phyloP scores from a whole-genome alignment of 148 eudicot genomes.

The Cornus kousa region DNA sequence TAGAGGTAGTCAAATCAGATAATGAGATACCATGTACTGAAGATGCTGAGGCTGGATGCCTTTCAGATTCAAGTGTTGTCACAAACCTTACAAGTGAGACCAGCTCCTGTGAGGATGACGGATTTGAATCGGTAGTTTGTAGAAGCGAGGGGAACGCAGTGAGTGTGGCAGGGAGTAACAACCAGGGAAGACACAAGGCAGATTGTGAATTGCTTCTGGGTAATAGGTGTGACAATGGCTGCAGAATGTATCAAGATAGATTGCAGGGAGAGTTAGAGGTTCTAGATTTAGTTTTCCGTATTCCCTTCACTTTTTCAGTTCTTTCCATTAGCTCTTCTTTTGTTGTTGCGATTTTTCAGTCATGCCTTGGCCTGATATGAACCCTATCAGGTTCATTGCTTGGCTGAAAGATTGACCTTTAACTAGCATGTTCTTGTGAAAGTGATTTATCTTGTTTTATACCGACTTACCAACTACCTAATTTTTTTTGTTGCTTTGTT shows the following conservation, averaged over 20 bases:
- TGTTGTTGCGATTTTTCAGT: background rate
- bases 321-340: background rate
- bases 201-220: slow-evolving; percentile 24
- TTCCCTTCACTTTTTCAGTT: background rate
- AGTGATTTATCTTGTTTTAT: background rate
- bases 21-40: slow-evolving; percentile 8
- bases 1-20: slow-evolving; percentile 1
- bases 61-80: slow-evolving; percentile 23
- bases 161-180: slow-evolving; percentile 8
- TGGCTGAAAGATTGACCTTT: background rate
- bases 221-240: slow-evolving; percentile 16
- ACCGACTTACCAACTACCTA: background rate
- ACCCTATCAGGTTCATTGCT: background rate
- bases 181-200: slow-evolving; percentile 18
- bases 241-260: slow-evolving; percentile 23
- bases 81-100: slow-evolving; percentile 21
- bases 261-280: slow-evolving; percentile 33
- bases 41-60: slow-evolving; percentile 4
- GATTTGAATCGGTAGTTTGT: slow-evolving; percentile 8
- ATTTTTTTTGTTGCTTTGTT: background rate
- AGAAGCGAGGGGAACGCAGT: slow-evolving; percentile 15
- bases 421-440: background rate
- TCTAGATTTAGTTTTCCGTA: slow-evolving; percentile 20
- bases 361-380: background rate
- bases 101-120: slow-evolving; percentile 6